Conservation (phyloP, 2,329 filamentous ascomycete genomes). For the Gnomoniopsis sp. region DNA sequence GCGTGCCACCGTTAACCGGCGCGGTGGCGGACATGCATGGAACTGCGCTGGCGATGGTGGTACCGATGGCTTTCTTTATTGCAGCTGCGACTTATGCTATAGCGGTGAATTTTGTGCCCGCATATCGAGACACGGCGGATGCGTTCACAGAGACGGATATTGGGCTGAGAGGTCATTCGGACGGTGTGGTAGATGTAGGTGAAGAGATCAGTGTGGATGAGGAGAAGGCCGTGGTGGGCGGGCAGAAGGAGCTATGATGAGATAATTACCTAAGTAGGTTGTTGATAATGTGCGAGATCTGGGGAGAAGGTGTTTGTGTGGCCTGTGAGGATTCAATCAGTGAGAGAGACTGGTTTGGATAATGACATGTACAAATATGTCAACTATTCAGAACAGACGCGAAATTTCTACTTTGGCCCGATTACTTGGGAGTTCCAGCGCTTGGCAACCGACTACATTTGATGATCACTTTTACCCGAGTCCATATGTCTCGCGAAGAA, state of each 20-base stretch:
- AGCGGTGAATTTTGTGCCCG: slow-evolving; percentile 63
- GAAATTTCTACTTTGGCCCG: no score
- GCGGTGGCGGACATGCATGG: slow-evolving; percentile 60
- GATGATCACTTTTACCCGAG: no score
- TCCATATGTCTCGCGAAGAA: no score
- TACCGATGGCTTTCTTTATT: slow-evolving; percentile 60
- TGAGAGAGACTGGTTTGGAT: no score
- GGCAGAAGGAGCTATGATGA: slow-evolving; percentile 7
- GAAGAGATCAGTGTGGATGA: slow-evolving; percentile 11
- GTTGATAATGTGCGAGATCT: no score
- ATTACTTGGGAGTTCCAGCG: no score
- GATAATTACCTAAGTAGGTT: no score
- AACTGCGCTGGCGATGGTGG: slow-evolving; percentile 62
- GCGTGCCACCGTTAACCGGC: slow-evolving; percentile 69
- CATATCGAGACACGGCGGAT: slow-evolving; percentile 62
- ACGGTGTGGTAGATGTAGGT: slow-evolving; percentile 8
- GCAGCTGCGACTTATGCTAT: slow-evolving; percentile 54
- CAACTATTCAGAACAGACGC: no score
- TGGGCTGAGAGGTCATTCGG: slow-evolving; percentile 29
- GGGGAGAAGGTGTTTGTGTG: no score
- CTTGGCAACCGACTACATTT: no score
- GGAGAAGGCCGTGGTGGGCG: slow-evolving; percentile 16
- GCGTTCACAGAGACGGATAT: slow-evolving; percentile 45
- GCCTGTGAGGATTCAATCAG: no score
- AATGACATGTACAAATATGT: no score